Conservation (phyloP, 257 asterid species). For the Petrea volubilis region DNA sequence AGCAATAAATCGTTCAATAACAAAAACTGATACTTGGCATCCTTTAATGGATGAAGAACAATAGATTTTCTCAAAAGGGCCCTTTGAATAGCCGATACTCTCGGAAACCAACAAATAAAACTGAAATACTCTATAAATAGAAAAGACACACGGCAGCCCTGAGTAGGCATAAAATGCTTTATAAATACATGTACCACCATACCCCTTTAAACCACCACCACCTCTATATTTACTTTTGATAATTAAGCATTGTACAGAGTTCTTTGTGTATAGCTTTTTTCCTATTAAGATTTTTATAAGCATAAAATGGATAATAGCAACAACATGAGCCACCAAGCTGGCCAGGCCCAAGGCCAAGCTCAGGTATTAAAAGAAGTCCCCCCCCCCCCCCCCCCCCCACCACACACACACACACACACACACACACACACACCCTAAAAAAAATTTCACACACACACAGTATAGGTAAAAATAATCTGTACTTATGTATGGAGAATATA, state of each 20-base stretch:
- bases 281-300: not conserved
- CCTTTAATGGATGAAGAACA: constrained; percentile 19
- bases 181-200: not conserved
- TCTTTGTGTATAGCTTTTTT: not conserved
- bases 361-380: constrained; percentile 20
- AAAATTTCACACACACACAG: no score
- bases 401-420: not conserved
- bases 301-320: constrained; percentile 47
- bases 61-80: no score
- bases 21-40: no score
- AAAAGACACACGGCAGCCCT: not conserved
- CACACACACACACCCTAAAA: not conserved
- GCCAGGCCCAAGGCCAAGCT: constrained; percentile 61
- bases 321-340: constrained; percentile 58
- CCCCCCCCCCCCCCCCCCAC: not conserved
- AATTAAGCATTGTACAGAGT: not conserved
- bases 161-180: not conserved
- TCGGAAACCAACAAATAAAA: not conserved
- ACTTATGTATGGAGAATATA: no score
- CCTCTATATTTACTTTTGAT: not conserved
- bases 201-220: not conserved
- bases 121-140: no score
- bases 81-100: not conserved
- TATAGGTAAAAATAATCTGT: no score
- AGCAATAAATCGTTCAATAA: no score